A percentile compares a stretch with the other conserved stretches of the same genome.
Conservation (phyloP, 805 yeast genomes). For the Yarrowia sp. region DNA sequence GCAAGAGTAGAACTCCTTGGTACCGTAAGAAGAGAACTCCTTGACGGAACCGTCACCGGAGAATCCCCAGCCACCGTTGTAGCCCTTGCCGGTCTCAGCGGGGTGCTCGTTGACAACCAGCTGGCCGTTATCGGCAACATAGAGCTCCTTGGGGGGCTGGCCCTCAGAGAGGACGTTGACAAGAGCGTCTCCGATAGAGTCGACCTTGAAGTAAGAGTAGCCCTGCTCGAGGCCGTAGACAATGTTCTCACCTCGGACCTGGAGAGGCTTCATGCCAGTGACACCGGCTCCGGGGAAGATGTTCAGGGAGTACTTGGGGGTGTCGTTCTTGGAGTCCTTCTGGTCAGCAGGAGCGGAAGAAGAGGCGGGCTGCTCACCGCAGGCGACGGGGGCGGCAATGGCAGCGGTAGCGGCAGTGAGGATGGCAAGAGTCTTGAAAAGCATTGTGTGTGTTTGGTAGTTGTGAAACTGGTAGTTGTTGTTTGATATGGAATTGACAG, state of each 20-base stretch:
- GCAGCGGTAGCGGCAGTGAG: constrained; percentile 14
- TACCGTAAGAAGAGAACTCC: constrained; percentile 13
- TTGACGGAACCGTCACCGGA: constrained; percentile 17
- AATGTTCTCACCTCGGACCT: constrained; percentile 13
- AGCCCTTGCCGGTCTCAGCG: neutral
- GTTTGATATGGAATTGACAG: constrained; percentile 10
- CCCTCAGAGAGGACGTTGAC: constrained; percentile 9
- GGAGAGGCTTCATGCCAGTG: constrained; percentile 18
- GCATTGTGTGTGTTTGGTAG: constrained; percentile 11
- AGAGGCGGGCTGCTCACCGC: constrained; percentile 8
- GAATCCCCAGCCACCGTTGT: constrained; percentile 22
- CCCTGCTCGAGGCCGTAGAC: constrained; percentile 25
- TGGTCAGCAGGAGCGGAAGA: too few species aligned
- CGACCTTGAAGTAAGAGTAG: constrained; percentile 17
- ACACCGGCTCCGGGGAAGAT: constrained; percentile 18
- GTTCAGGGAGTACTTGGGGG: constrained; percentile 23
- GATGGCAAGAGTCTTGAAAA: constrained; percentile 18
- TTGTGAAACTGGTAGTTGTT: neutral
- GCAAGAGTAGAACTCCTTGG: constrained; percentile 20
- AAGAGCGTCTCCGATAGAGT: constrained; percentile 3
- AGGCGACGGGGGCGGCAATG: constrained; percentile 16
- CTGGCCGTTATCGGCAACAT: constrained; percentile 4
- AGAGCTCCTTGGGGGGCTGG: constrained; percentile 14
- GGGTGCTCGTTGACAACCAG: constrained; percentile 24
- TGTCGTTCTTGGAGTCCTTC: neutral